phyloP scores from a whole-genome alignment of 2,329 filamentous ascomycete species.

The Cordyceps farinosa region DNA sequence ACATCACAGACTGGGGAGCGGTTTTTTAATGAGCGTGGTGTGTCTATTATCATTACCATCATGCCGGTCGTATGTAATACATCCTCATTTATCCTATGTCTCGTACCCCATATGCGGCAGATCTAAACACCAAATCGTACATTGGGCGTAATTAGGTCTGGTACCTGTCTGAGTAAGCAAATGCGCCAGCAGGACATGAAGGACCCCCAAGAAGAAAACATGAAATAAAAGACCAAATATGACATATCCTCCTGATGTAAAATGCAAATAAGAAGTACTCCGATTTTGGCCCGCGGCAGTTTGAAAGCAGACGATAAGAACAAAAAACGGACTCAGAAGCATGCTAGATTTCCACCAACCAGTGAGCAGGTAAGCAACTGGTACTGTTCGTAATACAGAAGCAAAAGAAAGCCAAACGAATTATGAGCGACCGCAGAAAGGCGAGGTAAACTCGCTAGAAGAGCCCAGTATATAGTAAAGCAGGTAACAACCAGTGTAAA shows the following conservation, averaged over 20 bases:
- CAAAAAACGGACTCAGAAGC: background rate
- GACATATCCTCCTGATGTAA: background rate
- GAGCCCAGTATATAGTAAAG: background rate
- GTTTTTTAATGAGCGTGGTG: background rate
- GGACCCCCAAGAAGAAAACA: background rate
- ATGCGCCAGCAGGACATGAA: background rate
- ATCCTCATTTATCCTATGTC: background rate
- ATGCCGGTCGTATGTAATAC: background rate
- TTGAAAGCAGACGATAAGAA: background rate
- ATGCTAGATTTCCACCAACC: slow-evolving; percentile 6
- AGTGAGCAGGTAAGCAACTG: background rate
- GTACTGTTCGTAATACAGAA: slow-evolving; percentile 4
- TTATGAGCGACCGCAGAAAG: background rate
- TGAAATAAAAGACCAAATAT: background rate
- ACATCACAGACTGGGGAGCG: background rate
- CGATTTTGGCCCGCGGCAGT: background rate
- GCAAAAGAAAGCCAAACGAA: background rate
- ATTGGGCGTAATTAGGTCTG: background rate
- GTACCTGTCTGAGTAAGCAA: background rate
- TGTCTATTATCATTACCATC: slow-evolving; percentile 6
- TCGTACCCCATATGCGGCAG: background rate
- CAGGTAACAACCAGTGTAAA: background rate
- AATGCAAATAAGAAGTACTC: background rate
- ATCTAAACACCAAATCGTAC: slow-evolving; percentile 2
- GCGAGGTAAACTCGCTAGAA: background rate